phyloP scores from a whole-genome alignment of 1,284 basidiomycete species.

The Moesziomyces sp. region DNA sequence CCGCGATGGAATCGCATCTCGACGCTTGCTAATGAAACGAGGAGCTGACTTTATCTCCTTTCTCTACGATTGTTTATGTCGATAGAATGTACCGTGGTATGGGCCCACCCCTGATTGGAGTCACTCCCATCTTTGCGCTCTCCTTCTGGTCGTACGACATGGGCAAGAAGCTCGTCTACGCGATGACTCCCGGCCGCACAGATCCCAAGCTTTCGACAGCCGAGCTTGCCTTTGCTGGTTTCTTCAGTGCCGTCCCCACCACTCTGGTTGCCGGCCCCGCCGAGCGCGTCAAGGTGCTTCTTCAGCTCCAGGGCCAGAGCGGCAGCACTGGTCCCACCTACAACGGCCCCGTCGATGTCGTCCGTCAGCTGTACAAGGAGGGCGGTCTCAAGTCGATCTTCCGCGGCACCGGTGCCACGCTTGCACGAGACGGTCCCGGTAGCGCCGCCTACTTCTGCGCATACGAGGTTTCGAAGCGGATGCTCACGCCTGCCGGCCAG shows the following conservation, averaged over 20 bases:
- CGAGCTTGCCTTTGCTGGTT: slow-evolving; percentile 92
- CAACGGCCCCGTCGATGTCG: slow-evolving; percentile 90
- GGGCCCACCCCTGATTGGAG: slow-evolving; percentile 92
- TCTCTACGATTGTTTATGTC: background rate
- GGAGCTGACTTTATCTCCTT: background rate
- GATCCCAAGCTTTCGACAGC: slow-evolving; percentile 76
- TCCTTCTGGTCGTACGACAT: slow-evolving; percentile 99
- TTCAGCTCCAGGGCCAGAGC: slow-evolving; percentile 90
- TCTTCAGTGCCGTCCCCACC: slow-evolving; percentile 91
- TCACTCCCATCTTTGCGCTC: slow-evolving; percentile 97
- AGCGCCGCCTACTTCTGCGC: slow-evolving; percentile 97
- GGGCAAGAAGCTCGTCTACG: slow-evolving; percentile 87
- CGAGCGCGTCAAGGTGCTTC: slow-evolving; percentile 94
- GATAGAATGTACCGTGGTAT: slow-evolving; percentile 92
- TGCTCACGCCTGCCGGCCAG: slow-evolving; percentile 78
- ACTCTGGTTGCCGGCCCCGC: slow-evolving; percentile 93
- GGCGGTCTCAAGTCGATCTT: slow-evolving; percentile 92
- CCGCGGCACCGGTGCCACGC: slow-evolving; percentile 89
- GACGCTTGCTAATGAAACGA: background rate
- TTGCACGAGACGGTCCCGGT: slow-evolving; percentile 94
- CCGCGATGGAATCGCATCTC: background rate
- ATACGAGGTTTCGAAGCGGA: slow-evolving; percentile 92
- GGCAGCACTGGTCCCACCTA: slow-evolving; percentile 76
- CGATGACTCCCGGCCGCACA: slow-evolving; percentile 74
- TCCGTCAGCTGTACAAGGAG: slow-evolving; percentile 90